phyloP scores from a whole-genome alignment of 805 yeast species.

The Barnettozyma sp. region DNA sequence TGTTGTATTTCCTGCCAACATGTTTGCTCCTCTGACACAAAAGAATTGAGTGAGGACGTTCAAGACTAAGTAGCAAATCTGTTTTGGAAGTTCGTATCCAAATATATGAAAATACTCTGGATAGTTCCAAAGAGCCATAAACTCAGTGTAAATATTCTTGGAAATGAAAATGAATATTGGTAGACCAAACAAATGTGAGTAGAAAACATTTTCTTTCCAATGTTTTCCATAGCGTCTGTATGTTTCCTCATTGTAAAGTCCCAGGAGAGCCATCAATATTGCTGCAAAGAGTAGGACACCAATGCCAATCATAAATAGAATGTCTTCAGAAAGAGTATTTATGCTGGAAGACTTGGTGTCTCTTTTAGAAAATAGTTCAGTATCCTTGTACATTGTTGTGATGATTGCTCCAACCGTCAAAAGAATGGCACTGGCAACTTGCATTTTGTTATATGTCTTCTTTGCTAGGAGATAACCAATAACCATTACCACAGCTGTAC shows the following conservation, averaged over 20 bases:
- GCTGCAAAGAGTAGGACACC: constrained; percentile 41
- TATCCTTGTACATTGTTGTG: constrained; percentile 30
- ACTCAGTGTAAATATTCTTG: constrained; percentile 28
- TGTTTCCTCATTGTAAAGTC: constrained; percentile 49
- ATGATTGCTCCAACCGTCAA: constrained; percentile 50
- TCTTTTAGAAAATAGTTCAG: constrained; percentile 20
- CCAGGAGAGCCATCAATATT: constrained; percentile 47
- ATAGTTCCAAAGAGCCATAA: constrained; percentile 19
- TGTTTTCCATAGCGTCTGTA: constrained; percentile 44
- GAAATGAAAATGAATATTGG: constrained; percentile 42
- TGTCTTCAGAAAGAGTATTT: constrained; percentile 11
- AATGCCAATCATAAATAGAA: constrained; percentile 24
- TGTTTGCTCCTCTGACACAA: constrained; percentile 65
- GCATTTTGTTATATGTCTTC: constrained; percentile 38
- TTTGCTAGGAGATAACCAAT: constrained; percentile 42
- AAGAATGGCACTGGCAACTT: constrained; percentile 42
- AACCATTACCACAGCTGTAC: constrained; percentile 52
- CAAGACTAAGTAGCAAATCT: constrained; percentile 27
- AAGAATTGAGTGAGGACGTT: constrained; percentile 50
- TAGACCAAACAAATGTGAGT: constrained; percentile 47
- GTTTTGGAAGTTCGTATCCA: constrained; percentile 22
- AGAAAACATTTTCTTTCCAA: constrained; percentile 64
- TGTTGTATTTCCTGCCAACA: constrained; percentile 47
- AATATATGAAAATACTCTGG: constrained; percentile 17
- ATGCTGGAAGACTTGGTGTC: no score